These are phyloP conservation scores for Saitoella complicata DNA, from an alignment of 805 yeast species.

Conservation along the genomic window DNA sequence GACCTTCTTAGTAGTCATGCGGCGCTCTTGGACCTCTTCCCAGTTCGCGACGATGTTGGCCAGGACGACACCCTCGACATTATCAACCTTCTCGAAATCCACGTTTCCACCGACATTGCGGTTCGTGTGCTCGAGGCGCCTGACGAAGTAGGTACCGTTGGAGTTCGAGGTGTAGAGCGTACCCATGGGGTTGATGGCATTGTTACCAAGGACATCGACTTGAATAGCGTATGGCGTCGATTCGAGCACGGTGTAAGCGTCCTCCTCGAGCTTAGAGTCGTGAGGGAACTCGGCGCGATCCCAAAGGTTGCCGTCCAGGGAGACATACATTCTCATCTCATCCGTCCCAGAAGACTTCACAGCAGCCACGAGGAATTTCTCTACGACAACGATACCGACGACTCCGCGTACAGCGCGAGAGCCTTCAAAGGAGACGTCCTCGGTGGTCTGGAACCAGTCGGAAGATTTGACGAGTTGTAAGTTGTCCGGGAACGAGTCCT, in stretches of 20 bases:
- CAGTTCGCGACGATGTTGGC: slow-evolving; percentile 24
- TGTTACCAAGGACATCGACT: slow-evolving; percentile 22
- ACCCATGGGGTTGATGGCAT: slow-evolving; percentile 15
- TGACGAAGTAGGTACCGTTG: slow-evolving; percentile 35
- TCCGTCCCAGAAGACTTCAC: slow-evolving; percentile 18
- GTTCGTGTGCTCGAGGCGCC: slow-evolving; percentile 24
- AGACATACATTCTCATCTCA: slow-evolving; percentile 19
- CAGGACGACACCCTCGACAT: slow-evolving; percentile 48
- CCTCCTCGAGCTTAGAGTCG: slow-evolving; percentile 11
- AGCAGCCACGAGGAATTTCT: slow-evolving; percentile 24
- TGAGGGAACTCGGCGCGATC: slow-evolving; percentile 21
- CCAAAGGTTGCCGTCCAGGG: slow-evolving; percentile 24
- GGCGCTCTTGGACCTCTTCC: slow-evolving; percentile 5
- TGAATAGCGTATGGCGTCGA: slow-evolving; percentile 28
- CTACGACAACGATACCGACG: slow-evolving; percentile 22
- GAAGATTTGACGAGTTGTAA: slow-evolving; percentile 23
- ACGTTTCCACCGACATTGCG: slow-evolving; percentile 24
- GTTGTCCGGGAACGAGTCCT: neutral
- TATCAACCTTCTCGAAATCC: slow-evolving; percentile 29
- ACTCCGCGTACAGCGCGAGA: slow-evolving; percentile 20
- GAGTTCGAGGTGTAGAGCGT: slow-evolving; percentile 28
- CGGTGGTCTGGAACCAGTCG: slow-evolving; percentile 30
- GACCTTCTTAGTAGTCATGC: slow-evolving; percentile 1
- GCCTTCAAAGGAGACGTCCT: slow-evolving; percentile 20
- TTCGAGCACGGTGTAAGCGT: slow-evolving; percentile 20